phyloP scores from a whole-genome alignment of 2,329 filamentous ascomycete genomes.

The Ophiostoma ips region DNA sequence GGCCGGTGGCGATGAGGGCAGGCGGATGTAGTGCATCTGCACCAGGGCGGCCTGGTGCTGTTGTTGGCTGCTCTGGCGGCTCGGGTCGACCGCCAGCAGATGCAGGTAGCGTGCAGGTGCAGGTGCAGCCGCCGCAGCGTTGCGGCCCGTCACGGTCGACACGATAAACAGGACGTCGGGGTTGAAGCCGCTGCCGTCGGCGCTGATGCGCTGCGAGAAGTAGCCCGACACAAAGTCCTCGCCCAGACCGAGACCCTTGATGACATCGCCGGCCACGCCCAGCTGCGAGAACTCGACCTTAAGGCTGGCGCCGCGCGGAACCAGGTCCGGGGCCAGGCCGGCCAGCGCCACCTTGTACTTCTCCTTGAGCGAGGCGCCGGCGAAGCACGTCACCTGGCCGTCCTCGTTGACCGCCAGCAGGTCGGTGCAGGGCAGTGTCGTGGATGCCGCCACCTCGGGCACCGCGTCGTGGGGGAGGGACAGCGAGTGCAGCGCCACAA shows the following conservation, averaged over 20 bases:
- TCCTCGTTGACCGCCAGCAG: slow-evolving; percentile 45
- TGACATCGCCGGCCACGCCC: slow-evolving; percentile 32
- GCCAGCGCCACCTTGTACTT: slow-evolving; percentile 33
- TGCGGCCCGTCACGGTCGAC: slow-evolving; percentile 22
- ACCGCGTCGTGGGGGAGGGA: neutral
- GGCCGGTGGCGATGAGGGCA: slow-evolving; percentile 2
- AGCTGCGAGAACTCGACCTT: slow-evolving; percentile 36
- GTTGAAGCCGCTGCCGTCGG: slow-evolving; percentile 27
- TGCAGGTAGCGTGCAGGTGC: slow-evolving; percentile 23
- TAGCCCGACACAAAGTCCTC: slow-evolving; percentile 37
- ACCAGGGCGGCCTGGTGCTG: slow-evolving; percentile 14
- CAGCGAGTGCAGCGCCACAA: slow-evolving; percentile 30
- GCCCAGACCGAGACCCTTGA: slow-evolving; percentile 41
- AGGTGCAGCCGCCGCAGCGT: slow-evolving; percentile 13
- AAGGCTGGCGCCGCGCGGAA: slow-evolving; percentile 21
- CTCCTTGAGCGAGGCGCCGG: slow-evolving; percentile 37
- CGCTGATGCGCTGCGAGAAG: slow-evolving; percentile 31
- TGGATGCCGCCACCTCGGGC: neutral
- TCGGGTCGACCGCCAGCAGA: slow-evolving; percentile 19
- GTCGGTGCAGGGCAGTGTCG: slow-evolving; percentile 16
- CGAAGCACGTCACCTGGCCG: slow-evolving; percentile 47
- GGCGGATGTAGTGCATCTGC: slow-evolving; percentile 14
- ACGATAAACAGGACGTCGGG: slow-evolving; percentile 43
- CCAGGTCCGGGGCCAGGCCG: slow-evolving; percentile 28
- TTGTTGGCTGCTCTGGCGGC: slow-evolving; percentile 10